Evolutionary conservation across 2,329 filamentous ascomycete species (phyloP).

Genomic region (Ascochyta clinopodiicola): DNA sequence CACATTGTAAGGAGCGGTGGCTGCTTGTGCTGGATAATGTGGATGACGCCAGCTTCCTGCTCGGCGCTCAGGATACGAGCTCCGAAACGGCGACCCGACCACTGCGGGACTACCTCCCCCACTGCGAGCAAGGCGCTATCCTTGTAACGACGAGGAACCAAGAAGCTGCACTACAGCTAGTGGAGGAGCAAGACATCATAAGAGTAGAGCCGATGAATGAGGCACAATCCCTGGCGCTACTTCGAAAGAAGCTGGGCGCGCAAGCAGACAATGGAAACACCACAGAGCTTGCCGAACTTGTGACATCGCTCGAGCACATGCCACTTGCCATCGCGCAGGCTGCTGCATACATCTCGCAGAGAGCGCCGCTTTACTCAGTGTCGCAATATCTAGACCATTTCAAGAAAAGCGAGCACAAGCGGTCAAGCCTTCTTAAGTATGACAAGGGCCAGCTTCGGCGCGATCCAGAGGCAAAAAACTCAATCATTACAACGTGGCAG

Average conservation of each 20-base stretch:
- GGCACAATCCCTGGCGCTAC: neutral
- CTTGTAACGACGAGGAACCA: constrained; percentile 19
- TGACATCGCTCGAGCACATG: constrained; percentile 37
- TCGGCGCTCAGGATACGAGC: neutral
- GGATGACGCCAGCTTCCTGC: constrained; percentile 20
- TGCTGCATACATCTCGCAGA: constrained; percentile 38
- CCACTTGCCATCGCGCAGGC: constrained; percentile 48
- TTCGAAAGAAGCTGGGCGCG: constrained; percentile 19
- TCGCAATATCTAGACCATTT: constrained; percentile 51
- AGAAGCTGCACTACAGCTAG: constrained; percentile 14
- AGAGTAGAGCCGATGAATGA: constrained; percentile 19
- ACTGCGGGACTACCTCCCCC: constrained; percentile 14
- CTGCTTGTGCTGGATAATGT: constrained; percentile 30
- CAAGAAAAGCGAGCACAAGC: constrained; percentile 40
- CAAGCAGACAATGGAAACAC: neutral
- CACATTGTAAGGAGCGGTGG: constrained; percentile 14
- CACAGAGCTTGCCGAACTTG: constrained; percentile 10
- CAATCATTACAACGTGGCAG: constrained; percentile 48
- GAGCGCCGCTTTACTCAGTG: constrained; percentile 21
- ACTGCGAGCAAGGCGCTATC: constrained; percentile 15
- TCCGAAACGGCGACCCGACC: too few species aligned
- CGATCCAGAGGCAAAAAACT: constrained; percentile 43
- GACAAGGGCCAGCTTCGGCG: constrained; percentile 41
- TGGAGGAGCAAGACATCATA: constrained; percentile 16
- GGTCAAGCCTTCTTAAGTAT: constrained; percentile 21